Conservation (phyloP, 1,284 basidiomycete genomes). For the Ceratobasidium sp. region DNA sequence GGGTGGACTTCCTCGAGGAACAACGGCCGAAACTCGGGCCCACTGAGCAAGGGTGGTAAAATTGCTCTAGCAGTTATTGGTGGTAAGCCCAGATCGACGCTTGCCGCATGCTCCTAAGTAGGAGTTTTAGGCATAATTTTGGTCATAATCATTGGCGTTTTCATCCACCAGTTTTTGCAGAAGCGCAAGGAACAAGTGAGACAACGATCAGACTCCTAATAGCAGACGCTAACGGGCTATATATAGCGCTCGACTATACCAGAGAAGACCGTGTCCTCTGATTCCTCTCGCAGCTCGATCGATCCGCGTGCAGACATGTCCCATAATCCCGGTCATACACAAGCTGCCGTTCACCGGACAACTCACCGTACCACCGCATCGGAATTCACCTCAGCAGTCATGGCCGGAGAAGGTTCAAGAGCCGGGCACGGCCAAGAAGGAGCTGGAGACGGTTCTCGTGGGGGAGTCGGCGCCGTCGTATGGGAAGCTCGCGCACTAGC, state of each 20-base stretch:
- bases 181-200: slow-evolving; percentile 14
- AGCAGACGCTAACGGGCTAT: neutral
- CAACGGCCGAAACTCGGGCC: slow-evolving; percentile 10
- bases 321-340: slow-evolving; percentile 37
- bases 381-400: slow-evolving; percentile 34
- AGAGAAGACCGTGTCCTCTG: slow-evolving; percentile 5
- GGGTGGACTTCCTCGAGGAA: slow-evolving; percentile 39
- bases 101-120: neutral
- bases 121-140: slow-evolving; percentile 10
- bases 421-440: slow-evolving; percentile 27
- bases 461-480: slow-evolving; percentile 9
- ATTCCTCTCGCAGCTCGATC: slow-evolving; percentile 4
- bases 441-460: slow-evolving; percentile 25
- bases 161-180: neutral
- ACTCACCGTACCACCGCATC: slow-evolving; percentile 8
- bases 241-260: neutral
- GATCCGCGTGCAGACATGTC: neutral
- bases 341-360: slow-evolving; percentile 18
- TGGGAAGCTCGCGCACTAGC: slow-evolving; percentile 29
- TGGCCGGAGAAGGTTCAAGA: slow-evolving; percentile 24
- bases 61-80: slow-evolving; percentile 28
- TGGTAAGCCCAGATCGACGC: neutral
- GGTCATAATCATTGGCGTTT: slow-evolving; percentile 4
- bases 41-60: slow-evolving; percentile 32
- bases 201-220: neutral